Conservation (phyloP, 2,329 filamentous ascomycete species). For the Colletotrichum scovillei region DNA sequence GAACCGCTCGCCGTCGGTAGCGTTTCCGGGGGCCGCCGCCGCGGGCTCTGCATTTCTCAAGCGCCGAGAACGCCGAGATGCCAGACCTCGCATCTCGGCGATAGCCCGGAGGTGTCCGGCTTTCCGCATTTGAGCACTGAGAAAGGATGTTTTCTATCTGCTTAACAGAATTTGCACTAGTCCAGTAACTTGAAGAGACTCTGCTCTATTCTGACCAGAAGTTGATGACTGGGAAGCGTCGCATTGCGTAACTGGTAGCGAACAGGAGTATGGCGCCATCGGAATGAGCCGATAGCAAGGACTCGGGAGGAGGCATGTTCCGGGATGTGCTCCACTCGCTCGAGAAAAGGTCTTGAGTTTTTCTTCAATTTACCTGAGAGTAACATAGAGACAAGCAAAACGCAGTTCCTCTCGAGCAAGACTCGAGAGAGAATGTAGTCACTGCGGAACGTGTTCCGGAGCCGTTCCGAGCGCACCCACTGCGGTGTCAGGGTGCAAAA, state of each 20-base stretch:
- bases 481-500: not conserved
- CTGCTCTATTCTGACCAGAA: not conserved
- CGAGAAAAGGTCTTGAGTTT: not conserved
- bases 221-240: not conserved
- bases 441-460: not conserved
- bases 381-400: not conserved
- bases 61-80: constrained; percentile 21
- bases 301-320: not conserved
- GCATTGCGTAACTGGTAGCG: not conserved
- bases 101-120: constrained; percentile 30
- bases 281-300: not conserved
- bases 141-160: too few species aligned
- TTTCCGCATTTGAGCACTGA: not conserved
- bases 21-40: constrained; percentile 4
- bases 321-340: not conserved
- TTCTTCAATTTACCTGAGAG: too few species aligned
- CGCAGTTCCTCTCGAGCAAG: not conserved
- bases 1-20: constrained; percentile 1
- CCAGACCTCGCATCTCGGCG: constrained; percentile 24
- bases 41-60: not conserved
- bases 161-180: not conserved
- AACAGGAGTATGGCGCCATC: not conserved
- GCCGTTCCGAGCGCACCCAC: not conserved
- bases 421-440: not conserved
- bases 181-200: not conserved